Percentiles rank a stretch among this genome's conserved stretches.
Evolutionary conservation across 495 filamentous ascomycete genomes (phyloP).

Genomic region (Tuber calosporum): DNA sequence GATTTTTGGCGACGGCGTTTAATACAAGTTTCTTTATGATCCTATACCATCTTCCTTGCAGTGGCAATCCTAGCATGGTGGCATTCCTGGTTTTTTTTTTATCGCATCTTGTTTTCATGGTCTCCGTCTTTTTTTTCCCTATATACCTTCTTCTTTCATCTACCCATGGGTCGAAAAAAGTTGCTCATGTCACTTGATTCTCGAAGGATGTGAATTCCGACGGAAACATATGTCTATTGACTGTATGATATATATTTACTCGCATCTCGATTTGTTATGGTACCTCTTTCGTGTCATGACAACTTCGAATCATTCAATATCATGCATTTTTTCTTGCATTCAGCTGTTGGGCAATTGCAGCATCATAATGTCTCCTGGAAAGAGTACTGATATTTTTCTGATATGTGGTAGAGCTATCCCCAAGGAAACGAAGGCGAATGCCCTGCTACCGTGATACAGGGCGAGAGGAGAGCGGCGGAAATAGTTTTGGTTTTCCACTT

Average conservation of each 20-base stretch:
- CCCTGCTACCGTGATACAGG: not conserved
- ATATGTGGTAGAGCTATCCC: not conserved
- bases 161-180: not conserved
- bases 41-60: constrained; percentile 1
- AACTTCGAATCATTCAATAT: not conserved
- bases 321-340: not conserved
- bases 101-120: not conserved
- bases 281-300: not conserved
- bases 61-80: not conserved
- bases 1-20: not conserved
- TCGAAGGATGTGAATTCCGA: not conserved
- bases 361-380: not conserved
- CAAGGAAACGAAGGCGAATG: not conserved
- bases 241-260: not conserved
- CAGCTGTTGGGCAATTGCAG: not conserved
- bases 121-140: not conserved
- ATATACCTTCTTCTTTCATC: not conserved
- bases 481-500: not conserved
- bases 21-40: not conserved
- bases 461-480: not conserved
- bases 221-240: not conserved
- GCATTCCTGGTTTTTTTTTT: not conserved
- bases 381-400: not conserved
- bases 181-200: not conserved
- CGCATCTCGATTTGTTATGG: not conserved